Conservation (phyloP, 306 rosid genomes). For the Spatholobus suberectus region DNA sequence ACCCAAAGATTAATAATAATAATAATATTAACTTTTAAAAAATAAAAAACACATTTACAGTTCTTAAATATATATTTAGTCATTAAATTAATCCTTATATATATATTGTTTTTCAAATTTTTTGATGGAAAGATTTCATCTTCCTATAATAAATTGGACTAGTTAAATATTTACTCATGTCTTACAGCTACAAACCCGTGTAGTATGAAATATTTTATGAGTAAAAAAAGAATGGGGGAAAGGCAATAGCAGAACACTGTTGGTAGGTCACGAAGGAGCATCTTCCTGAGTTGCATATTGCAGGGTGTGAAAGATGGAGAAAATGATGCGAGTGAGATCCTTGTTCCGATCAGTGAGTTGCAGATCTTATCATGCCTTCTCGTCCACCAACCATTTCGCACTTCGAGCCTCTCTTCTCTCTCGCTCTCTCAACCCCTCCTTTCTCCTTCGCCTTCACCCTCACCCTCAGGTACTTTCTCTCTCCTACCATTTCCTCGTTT, state of each 20-base stretch:
- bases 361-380: constrained; percentile 59
- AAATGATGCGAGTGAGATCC: constrained; percentile 65
- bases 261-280: neutral
- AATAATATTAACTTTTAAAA: no score
- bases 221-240: neutral
- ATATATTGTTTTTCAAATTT: no score
- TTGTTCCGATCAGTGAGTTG: constrained; percentile 62
- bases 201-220: no score
- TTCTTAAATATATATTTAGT: no score
- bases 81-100: no score
- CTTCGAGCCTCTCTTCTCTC: constrained; percentile 40
- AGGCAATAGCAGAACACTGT: neutral
- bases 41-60: no score
- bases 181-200: no score
- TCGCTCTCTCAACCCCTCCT: constrained; percentile 31
- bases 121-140: no score
- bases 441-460: constrained; percentile 18
- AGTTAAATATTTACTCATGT: no score
- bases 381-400: constrained; percentile 38
- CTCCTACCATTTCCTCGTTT: neutral
- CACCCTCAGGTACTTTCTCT: constrained; percentile 49
- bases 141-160: no score
- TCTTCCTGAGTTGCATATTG: neutral
- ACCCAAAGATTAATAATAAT: no score
- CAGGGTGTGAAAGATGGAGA: constrained; percentile 50